A percentile compares a stretch with the other conserved stretches of the same genome.
Evolutionary conservation across 2,329 filamentous ascomycete genomes (phyloP).

Genomic region (Aspergillus cejpii): DNA sequence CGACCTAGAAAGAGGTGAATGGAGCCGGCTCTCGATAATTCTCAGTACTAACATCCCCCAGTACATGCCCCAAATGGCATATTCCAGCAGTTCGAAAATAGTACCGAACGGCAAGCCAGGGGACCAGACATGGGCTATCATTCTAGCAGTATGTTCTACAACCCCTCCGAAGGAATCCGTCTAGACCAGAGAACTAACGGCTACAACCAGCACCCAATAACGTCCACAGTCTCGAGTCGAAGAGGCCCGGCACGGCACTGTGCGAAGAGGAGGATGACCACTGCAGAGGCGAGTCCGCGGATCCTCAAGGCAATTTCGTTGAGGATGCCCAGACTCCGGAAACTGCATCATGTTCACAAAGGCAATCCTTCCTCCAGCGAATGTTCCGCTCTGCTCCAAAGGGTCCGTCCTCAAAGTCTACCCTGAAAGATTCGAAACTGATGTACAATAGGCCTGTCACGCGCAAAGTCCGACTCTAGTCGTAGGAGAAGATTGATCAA

Average conservation of each 20-base stretch:
- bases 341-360: slow-evolving; percentile 14
- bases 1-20: slow-evolving; percentile 25
- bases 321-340: slow-evolving; percentile 5
- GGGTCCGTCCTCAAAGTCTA: slow-evolving; percentile 9
- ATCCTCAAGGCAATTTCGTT: slow-evolving; percentile 11
- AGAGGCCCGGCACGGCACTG: slow-evolving; percentile 9
- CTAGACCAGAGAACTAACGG: neutral
- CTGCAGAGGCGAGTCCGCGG: slow-evolving; percentile 4
- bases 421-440: neutral
- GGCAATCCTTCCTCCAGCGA: slow-evolving; percentile 21
- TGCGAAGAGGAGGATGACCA: slow-evolving; percentile 19
- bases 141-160: slow-evolving; percentile 14
- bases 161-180: neutral
- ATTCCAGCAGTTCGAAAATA: slow-evolving; percentile 15
- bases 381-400: slow-evolving; percentile 22
- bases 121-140: slow-evolving; percentile 13
- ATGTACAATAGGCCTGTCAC: slow-evolving; percentile 18
- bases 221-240: slow-evolving; percentile 6
- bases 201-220: slow-evolving; percentile 7
- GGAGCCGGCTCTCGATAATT: neutral
- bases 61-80: slow-evolving; percentile 25
- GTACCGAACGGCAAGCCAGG: slow-evolving; percentile 2
- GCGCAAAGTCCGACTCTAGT: slow-evolving; percentile 18
- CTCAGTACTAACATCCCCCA: slow-evolving; percentile 9
- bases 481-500: slow-evolving; percentile 24